Evolutionary conservation across 352 stramenopile species (phyloP).

Genomic region (Globisporangium iwayamae): DNA sequence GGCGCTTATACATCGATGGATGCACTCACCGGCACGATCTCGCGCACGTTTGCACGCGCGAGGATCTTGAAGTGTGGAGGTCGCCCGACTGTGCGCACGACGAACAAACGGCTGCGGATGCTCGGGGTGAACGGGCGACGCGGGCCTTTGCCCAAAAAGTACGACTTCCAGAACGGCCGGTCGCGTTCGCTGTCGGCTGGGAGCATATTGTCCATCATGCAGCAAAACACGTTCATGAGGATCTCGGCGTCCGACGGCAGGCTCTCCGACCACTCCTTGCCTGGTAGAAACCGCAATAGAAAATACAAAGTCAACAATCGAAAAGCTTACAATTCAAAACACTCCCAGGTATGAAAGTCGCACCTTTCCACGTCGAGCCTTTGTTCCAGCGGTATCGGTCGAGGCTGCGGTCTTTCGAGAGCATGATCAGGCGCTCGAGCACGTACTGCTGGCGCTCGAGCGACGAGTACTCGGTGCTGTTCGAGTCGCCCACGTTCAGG

Average conservation of each 20-base stretch:
- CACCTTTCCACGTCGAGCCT: conserved; percentile 70
- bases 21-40: conserved; percentile 72
- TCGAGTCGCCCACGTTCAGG: conserved; percentile 75
- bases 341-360: background rate
- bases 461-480: conserved; percentile 65
- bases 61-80: conserved; percentile 85
- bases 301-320: background rate
- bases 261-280: conserved; percentile 79
- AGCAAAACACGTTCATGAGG: conserved; percentile 87
- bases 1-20: background rate
- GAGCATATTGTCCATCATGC: conserved; percentile 86
- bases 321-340: background rate
- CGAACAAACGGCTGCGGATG: conserved; percentile 68
- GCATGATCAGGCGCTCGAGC: conserved; percentile 77
- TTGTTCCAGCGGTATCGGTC: conserved; percentile 84
- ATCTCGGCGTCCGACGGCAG: conserved; percentile 81
- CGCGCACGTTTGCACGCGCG: conserved; percentile 64
- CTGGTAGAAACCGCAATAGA: conserved; percentile 11
- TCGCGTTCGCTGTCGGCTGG: conserved; percentile 72
- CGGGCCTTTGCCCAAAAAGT: conserved; percentile 71
- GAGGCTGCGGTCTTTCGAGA: conserved; percentile 84
- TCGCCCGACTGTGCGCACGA: conserved; percentile 71
- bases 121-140: conserved; percentile 67
- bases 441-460: conserved; percentile 83
- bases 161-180: conserved; percentile 80